Base-by-base conservation (phyloP, 371 early-diverging fungal genomes). In the Rhizomucor miehei region DNA sequence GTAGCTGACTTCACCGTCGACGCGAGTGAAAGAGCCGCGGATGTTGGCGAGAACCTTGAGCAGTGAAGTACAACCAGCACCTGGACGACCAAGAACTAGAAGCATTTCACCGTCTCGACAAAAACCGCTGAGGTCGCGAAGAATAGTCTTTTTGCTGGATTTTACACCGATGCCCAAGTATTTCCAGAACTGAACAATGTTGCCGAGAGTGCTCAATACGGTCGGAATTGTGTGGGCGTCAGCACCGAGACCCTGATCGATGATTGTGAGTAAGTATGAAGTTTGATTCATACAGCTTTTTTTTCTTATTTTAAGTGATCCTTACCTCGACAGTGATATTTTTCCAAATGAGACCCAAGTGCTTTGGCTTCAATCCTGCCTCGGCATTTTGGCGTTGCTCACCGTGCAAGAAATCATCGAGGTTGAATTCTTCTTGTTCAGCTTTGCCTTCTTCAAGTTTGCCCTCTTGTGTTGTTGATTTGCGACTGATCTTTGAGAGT, bases 31-130 rank as follows among this genome's bases (percentile, higher is more conserved):
- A 6, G 65, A 56, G 6, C 52, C 56, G 20, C 77, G 69, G 3
- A 70, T 56, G 56, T 77, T 75, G 39, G 77, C 75, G 21, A 81
- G 44, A 16, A 77, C 72, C 20, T 75, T 69, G 25, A 81, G 56
- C 16, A 81, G 50, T 23, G 73, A 69, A 39, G 77, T 76, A 52
- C 79, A 76, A 17, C 81, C 81, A 1, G 81, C 59, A 4, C 77
- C 81, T 1, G 81, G 81, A 19, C 73, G 67, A 10, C 81, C 81
- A 9, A 81, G 65, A 9, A 81, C 79, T 16, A 81, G 63, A 25
- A 81, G 56, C 79, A 81, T 79, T 60, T 81, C 81, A 25, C 81
- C 81, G 17, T 69, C 69, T 12, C 63, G 62, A 17, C 65, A 62
- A 25, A 75, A 71, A 39, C 81, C 81, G 23, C 62, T 66, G 29